Conservation (phyloP, 2,329 filamentous ascomycete genomes). For the Aspergillus sp. region DNA sequence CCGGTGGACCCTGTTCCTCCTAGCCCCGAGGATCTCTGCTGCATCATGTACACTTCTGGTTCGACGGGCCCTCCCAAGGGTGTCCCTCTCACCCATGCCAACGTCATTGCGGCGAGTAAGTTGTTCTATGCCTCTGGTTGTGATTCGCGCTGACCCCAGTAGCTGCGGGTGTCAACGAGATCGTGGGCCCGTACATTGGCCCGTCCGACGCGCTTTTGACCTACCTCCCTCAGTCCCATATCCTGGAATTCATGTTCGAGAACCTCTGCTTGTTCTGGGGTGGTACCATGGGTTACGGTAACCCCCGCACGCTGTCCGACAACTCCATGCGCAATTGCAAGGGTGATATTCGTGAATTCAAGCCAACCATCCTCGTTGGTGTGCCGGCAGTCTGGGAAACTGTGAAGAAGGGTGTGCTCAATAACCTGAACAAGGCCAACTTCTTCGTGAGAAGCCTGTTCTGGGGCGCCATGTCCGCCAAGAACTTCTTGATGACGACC, state of each 20-base stretch:
- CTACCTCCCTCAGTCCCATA: conserved; percentile 92
- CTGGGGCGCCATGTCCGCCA: conserved; percentile 62
- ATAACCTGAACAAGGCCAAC: conserved; percentile 70
- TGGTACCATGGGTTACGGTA: conserved; percentile 89
- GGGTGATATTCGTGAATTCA: conserved; percentile 90
- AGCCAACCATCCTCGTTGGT: conserved; percentile 85
- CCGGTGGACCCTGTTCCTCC: conserved; percentile 70
- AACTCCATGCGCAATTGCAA: conserved; percentile 81
- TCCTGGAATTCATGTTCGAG: conserved; percentile 94
- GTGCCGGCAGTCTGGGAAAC: conserved; percentile 98
- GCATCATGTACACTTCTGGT: conserved; percentile 79
- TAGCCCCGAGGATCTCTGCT: conserved; percentile 73
- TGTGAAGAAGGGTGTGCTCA: conserved; percentile 88
- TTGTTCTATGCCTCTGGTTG: conserved; percentile 12
- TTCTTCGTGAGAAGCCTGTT: conserved; percentile 75
- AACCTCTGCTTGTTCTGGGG: conserved; percentile 87
- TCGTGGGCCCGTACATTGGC: conserved; percentile 74
- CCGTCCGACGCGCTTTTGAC: conserved; percentile 77
- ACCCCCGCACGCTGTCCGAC: conserved; percentile 84
- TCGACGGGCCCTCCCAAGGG: conserved; percentile 89
- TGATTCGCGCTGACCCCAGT: conserved; percentile 3
- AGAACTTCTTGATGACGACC: conserved; percentile 57
- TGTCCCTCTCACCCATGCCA: conserved; percentile 75
- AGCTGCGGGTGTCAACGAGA: conserved; percentile 77
- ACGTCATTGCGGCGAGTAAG: conserved; percentile 74